Evolutionary conservation across 2,329 filamentous ascomycete genomes (phyloP).

Genomic region (Sclerotinia nivalis): DNA sequence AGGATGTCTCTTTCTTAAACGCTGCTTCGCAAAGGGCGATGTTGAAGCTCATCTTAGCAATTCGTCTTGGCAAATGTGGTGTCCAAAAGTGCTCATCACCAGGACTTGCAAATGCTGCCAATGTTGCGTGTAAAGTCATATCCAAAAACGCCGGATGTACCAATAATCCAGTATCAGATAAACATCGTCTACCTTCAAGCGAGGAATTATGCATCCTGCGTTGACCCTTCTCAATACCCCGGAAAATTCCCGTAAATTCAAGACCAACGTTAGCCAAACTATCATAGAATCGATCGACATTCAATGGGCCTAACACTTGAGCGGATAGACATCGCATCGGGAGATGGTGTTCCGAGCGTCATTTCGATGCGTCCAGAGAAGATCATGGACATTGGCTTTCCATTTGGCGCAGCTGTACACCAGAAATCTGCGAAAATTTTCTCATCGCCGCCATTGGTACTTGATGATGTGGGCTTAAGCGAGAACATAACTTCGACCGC

Average conservation of each 20-base stretch:
- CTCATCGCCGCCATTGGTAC: not conserved
- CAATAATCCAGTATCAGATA: slow-evolving; percentile 18
- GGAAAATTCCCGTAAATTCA: slow-evolving; percentile 29
- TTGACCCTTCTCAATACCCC: slow-evolving; percentile 23
- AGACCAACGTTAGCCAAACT: slow-evolving; percentile 28
- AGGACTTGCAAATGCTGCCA: slow-evolving; percentile 38
- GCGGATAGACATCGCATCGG: slow-evolving; percentile 6
- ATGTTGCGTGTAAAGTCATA: slow-evolving; percentile 54
- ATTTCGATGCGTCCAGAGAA: slow-evolving; percentile 21
- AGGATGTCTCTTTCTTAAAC: slow-evolving; percentile 10
- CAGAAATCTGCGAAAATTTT: slow-evolving; percentile 13
- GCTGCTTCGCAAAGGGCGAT: slow-evolving; percentile 24
- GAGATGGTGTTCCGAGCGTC: slow-evolving; percentile 13
- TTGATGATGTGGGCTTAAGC: slow-evolving; percentile 12
- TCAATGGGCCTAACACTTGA: slow-evolving; percentile 3
- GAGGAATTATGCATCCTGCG: slow-evolving; percentile 24
- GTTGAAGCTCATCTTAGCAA: slow-evolving; percentile 33
- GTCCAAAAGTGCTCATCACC: slow-evolving; percentile 31
- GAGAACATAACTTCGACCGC: slow-evolving; percentile 29
- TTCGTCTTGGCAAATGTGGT: slow-evolving; percentile 32
- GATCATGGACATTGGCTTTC: slow-evolving; percentile 12
- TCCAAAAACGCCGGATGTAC: slow-evolving; percentile 60
- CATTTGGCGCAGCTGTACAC: slow-evolving; percentile 12
- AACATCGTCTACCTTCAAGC: slow-evolving; percentile 1
- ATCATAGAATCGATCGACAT: slow-evolving; percentile 30